Conservation (phyloP, 2,329 filamentous ascomycete genomes). For the Lithohypha guttulata region DNA sequence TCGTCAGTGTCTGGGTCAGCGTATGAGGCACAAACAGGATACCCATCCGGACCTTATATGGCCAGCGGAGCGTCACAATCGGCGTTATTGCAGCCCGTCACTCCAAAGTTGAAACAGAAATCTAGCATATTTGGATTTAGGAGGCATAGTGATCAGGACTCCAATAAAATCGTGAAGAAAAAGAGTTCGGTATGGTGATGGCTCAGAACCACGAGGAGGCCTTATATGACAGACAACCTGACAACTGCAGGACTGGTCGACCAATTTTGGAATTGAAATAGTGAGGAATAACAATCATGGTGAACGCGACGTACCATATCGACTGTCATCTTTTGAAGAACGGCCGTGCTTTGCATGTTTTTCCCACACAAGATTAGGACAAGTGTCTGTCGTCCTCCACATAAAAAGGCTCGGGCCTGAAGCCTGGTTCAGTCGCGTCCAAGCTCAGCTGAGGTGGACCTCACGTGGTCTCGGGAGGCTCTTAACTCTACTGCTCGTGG, state of each 20-base stretch:
- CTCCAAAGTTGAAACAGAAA: constrained; percentile 27
- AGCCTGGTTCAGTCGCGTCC: not conserved
- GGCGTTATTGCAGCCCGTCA: constrained; percentile 14
- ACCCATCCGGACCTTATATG: constrained; percentile 23
- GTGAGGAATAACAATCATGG: too few relatives aligned
- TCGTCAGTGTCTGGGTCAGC: constrained; percentile 5
- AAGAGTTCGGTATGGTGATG: constrained; percentile 36
- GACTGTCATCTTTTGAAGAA: too few relatives aligned
- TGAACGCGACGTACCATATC: too few relatives aligned
- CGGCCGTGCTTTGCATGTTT: too few relatives aligned
- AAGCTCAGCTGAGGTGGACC: not conserved
- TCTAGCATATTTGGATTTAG: constrained; percentile 37
- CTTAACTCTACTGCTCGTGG: too few relatives aligned
- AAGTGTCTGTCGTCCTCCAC: too few relatives aligned
- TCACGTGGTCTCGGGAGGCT: too few relatives aligned
- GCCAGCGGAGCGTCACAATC: constrained; percentile 18
- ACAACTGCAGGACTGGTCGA: too few relatives aligned
- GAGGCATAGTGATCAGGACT: constrained; percentile 25
- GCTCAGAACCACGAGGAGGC: too few relatives aligned
- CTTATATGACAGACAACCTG: too few relatives aligned
- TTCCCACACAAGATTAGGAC: too few relatives aligned
- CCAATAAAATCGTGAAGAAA: constrained; percentile 33
- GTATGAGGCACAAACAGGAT: constrained; percentile 5
- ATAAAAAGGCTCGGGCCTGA: not conserved
- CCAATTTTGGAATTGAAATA: too few relatives aligned